Conservation (phyloP, 1,284 basidiomycete genomes). For the Apiotrichum sp. region DNA sequence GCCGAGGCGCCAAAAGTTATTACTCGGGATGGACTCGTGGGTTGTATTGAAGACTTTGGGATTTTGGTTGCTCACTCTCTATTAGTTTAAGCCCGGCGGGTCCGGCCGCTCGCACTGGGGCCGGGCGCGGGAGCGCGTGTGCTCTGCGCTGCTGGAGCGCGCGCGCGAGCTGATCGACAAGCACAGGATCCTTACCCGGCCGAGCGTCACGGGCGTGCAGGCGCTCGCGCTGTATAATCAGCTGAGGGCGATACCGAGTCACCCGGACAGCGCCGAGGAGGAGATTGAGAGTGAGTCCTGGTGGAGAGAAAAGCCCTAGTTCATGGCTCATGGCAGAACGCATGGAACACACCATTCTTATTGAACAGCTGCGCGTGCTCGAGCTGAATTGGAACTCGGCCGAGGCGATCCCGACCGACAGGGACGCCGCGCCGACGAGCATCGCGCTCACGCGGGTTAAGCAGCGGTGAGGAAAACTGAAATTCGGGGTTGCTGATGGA, state of each 20-base stretch:
- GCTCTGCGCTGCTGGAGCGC: slow-evolving; percentile 28
- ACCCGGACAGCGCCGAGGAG: slow-evolving; percentile 11
- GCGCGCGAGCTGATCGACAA: slow-evolving; percentile 29
- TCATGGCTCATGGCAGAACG: slow-evolving; percentile 9
- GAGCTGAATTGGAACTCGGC: slow-evolving; percentile 26
- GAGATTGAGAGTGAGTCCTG: slow-evolving; percentile 27
- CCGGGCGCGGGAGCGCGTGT: slow-evolving; percentile 20
- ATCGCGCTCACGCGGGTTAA: slow-evolving; percentile 20
- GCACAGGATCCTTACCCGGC: slow-evolving; percentile 24
- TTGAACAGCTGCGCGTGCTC: slow-evolving; percentile 32
- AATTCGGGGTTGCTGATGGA: not conserved
- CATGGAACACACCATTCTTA: slow-evolving; percentile 25
- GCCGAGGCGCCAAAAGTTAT: slow-evolving; percentile 17
- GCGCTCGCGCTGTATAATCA: slow-evolving; percentile 29
- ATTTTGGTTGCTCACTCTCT: too few relatives aligned
- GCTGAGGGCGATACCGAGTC: slow-evolving; percentile 26
- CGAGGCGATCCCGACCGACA: not conserved
- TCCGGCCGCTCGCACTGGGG: slow-evolving; percentile 32
- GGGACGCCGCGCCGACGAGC: slow-evolving; percentile 1
- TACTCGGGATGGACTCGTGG: slow-evolving; percentile 19
- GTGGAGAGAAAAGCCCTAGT: not conserved
- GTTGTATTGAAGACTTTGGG: not conserved
- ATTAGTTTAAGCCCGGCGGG: not conserved
- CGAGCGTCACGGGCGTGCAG: slow-evolving; percentile 31
- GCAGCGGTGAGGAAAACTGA: slow-evolving; percentile 10